These are phyloP conservation scores for Paramecium tetraurelia DNA, from an alignment of 73 alveolate genomes.

Conservation along the genomic window DNA sequence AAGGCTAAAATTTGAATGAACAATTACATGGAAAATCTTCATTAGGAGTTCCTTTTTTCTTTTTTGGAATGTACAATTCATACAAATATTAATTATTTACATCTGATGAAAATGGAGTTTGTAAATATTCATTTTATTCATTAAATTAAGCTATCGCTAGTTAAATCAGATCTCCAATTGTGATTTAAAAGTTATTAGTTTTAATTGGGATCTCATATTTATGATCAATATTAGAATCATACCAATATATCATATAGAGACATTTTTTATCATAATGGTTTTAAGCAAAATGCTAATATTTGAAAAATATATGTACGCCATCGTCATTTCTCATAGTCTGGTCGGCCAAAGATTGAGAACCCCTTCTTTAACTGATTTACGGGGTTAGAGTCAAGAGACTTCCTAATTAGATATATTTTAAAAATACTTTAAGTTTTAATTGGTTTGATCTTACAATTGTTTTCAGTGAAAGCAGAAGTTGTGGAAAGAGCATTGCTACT, in stretches of 20 bases:
- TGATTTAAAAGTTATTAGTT: neutral
- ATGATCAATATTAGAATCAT: neutral
- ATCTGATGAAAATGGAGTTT: neutral
- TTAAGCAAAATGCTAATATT: neutral
- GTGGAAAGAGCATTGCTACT: neutral
- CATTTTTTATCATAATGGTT: neutral
- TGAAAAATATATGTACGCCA: neutral
- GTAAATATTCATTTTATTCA: neutral
- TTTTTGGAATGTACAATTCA: neutral
- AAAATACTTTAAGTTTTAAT: neutral
- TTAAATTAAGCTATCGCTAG: neutral
- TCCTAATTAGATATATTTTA: neutral
- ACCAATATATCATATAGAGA: neutral
- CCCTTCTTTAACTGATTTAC: neutral
- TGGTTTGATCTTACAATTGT: neutral
- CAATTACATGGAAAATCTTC: conserved; percentile 35
- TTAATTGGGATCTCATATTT: neutral
- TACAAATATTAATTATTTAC: neutral
- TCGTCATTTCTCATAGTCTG: neutral
- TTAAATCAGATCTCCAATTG: neutral
- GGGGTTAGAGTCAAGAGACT: neutral
- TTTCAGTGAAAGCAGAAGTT: neutral
- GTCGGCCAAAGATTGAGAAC: neutral
- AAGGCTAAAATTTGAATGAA: neutral
- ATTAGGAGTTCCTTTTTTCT: conserved; percentile 35